A percentile compares a stretch with the other conserved stretches of the same genome.
Evolutionary conservation across 768 basidiomycete genomes (phyloP).

Genomic region (Tephrocybe rancida): DNA sequence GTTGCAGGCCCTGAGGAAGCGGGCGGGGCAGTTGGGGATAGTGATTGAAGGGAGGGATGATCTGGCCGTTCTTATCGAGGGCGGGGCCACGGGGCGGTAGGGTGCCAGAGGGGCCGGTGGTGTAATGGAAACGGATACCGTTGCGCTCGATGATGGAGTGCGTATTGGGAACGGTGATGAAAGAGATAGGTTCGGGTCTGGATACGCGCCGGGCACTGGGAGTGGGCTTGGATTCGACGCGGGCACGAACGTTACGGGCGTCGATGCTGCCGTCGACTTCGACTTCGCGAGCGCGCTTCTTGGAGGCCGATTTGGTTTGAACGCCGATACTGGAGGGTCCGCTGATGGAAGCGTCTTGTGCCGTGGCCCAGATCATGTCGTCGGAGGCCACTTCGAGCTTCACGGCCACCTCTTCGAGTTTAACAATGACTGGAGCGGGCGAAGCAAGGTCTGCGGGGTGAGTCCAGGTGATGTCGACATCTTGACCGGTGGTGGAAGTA

Average conservation of each 20-base stretch:
- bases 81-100: background rate
- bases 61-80: background rate
- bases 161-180: background rate
- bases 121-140: background rate
- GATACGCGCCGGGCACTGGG: no score
- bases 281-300: background rate
- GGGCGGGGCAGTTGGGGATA: slow-evolving; percentile 3
- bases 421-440: background rate
- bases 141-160: background rate
- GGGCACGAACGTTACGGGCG: background rate
- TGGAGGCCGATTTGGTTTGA: background rate
- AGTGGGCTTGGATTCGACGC: no score
- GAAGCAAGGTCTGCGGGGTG: background rate
- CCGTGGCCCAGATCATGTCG: background rate
- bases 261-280: background rate
- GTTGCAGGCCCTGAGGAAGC: slow-evolving; percentile 10
- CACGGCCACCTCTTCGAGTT: background rate
- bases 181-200: no score
- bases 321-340: background rate
- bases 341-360: background rate
- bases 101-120: background rate
- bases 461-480: background rate
- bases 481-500: background rate
- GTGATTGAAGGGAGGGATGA: slow-evolving; percentile 14
- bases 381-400: background rate